Evolutionary conservation across 306 rosid species (phyloP).

Genomic region (Gleditsia sinensis): DNA sequence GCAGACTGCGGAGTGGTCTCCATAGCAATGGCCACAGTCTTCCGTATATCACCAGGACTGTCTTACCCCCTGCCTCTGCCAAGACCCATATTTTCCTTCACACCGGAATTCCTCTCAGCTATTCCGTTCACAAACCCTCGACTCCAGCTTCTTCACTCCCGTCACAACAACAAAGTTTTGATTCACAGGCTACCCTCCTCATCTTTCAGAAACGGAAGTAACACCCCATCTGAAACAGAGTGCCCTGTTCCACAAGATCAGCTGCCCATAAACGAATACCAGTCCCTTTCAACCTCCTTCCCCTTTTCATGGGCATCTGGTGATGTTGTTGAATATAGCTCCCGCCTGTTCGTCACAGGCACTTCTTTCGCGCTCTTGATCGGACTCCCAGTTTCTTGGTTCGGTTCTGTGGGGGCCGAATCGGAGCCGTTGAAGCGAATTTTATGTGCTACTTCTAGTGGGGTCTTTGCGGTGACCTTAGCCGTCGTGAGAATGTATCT

Average conservation of each 20-base stretch:
- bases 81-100: slow-evolving; percentile 26
- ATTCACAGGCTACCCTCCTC: slow-evolving; percentile 20
- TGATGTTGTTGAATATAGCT: slow-evolving; percentile 62
- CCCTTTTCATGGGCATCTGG: slow-evolving; percentile 92
- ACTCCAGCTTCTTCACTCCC: slow-evolving; percentile 4
- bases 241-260: slow-evolving; percentile 92
- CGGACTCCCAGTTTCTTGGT: slow-evolving; percentile 86
- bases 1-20: not conserved
- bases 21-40: slow-evolving; percentile 43
- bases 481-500: slow-evolving; percentile 90
- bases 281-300: slow-evolving; percentile 70
- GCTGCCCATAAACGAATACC: slow-evolving; percentile 85
- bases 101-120: slow-evolving; percentile 8
- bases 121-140: not conserved
- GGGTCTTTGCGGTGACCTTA: slow-evolving; percentile 63
- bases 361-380: slow-evolving; percentile 68
- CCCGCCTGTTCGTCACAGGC: slow-evolving; percentile 69
- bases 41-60: slow-evolving; percentile 11
- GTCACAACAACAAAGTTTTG: not conserved
- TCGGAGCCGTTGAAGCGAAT: slow-evolving; percentile 64
- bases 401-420: slow-evolving; percentile 72
- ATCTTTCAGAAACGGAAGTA: slow-evolving; percentile 47
- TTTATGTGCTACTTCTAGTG: slow-evolving; percentile 70
- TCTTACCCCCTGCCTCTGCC: not conserved
- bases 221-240: slow-evolving; percentile 57